Evolutionary conservation across 73 alveolate genomes (phyloP).

Genomic region (Paramecium tetraurelia): DNA sequence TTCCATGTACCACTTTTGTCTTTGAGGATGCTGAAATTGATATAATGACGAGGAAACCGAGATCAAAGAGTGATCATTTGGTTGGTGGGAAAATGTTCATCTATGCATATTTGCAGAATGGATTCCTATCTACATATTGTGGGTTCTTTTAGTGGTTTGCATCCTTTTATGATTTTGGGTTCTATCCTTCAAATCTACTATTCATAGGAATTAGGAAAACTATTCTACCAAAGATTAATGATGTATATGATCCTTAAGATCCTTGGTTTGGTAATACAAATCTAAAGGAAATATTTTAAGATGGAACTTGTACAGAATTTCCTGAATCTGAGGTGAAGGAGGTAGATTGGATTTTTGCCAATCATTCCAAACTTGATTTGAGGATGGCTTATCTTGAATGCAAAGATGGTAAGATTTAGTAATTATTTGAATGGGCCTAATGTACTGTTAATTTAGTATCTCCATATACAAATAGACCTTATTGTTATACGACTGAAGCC

Average conservation of each 20-base stretch:
- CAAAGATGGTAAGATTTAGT: background rate
- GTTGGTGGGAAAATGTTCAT: conserved; percentile 75
- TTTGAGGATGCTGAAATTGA: conserved; percentile 91
- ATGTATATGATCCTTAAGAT: conserved; percentile 47
- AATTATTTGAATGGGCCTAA: conserved; percentile 57
- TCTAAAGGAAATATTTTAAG: background rate
- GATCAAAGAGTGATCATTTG: conserved; percentile 85
- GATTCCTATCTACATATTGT: conserved; percentile 71
- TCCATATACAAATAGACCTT: background rate
- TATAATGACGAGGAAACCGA: conserved; percentile 85
- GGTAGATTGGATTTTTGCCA: conserved; percentile 26
- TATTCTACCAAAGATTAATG: conserved; percentile 53
- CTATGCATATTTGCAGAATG: conserved; percentile 76
- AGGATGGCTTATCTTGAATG: conserved; percentile 17
- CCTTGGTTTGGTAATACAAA: background rate
- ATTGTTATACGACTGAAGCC: conserved; percentile 94
- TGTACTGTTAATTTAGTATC: conserved; percentile 63
- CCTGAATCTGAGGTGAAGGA: background rate
- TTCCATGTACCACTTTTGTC: conserved; percentile 87
- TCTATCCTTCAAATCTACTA: conserved; percentile 58
- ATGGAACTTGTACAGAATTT: background rate
- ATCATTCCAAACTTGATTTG: conserved; percentile 16
- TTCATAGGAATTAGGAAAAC: conserved; percentile 63
- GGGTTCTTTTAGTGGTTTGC: conserved; percentile 75
- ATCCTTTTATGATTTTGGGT: conserved; percentile 86